Base-by-base conservation (phyloP, 202 grass and related monocot species). In the Eragrostis tef region DNA sequence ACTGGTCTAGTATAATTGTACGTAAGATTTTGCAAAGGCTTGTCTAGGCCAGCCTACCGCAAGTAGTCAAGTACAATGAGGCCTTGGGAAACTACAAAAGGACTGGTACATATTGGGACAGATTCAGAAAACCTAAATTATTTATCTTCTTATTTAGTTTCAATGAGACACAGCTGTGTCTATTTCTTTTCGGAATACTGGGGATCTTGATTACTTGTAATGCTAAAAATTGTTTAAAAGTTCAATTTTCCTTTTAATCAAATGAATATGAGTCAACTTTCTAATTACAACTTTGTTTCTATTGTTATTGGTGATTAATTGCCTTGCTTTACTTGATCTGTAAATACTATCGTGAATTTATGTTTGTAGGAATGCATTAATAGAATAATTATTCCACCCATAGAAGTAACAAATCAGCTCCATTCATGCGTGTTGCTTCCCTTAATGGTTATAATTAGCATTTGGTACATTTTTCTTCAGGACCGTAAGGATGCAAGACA, bases 401-500 rank as follows among this genome's bases (percentile, higher is more conserved):
- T 75, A 69, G 53, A 74, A 81, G 44, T 80, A 67, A 78, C 12
- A 43, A 19, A 70, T 52, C 73, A 81, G 25, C 64, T 67, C 11
- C 39, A 64, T 81, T 67, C 58, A 73, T 72, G 57, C 41, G 2
- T 86, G 29, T 73, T 73, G 61, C 16, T 65, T 59, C 47, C 68
- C n/a, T 78, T 65, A 49, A 67, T 73, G 20, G 56, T 58, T 81
- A 49, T 70, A 27, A 70, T 60, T 16, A 39, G 6, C 21, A 31
- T 78, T 45, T 60, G 14, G 20, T 86, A 25, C 46, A 59, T 65
- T 56, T 93, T 71, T 73, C 34, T 91, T 80, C 84, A 94, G 92
- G 89, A 82, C 62, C 86, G 26, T 76, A 88, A 91, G 70, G 88
- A 82, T 88, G 82, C 66, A 89, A 93, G 90, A 69, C 88, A 81